Evolutionary conservation across 2,329 filamentous ascomycete genomes (phyloP), one percentile per base, ranked within the genome.

Genomic region (Lachnellula cervina): DNA sequence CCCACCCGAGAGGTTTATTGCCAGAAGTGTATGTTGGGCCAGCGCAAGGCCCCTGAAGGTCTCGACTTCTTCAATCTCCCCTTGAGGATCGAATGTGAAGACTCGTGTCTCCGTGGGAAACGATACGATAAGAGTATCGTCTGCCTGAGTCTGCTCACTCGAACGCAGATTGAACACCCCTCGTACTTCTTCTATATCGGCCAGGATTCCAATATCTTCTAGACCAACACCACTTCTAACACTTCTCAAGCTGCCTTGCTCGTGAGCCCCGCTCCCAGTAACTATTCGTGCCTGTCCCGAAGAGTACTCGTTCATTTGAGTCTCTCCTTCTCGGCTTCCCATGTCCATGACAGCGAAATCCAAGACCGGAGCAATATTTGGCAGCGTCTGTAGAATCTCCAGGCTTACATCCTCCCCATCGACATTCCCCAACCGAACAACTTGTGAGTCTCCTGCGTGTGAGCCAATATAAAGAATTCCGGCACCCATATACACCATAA

Each of bases 281-380:
- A 99, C 90, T 58, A 99, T 89, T 40, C 92, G 83, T 46, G 94
- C 92, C 72, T 99, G 93, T 0, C 94, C 94, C 0, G 93, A 96
- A 0, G 92, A 96, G 67, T 96, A 99, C 59, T 94, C 89, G 66
- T 94, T 95, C 3, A 87, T 88, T 56, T 90, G 86, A 8, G 80
- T 83, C 60, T 94, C 88, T 21, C 87, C 87, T 57, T 89, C 86
- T 54, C 90, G 80, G 64, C 90, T 92, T 0, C 92, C 93, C 79
- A 97, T 88, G 67, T 97, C 94, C 90, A 97, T 96, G 16, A 99
- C 84, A 1, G 89, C 87, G 64, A 99, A 97, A 69, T 99, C 94
- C 40, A 97, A 74, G 43, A 99, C 89, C 0, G 94, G 94, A 0
- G 89, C 91, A 64, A 97, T 90, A 67, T 96, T 99, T 3, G 82